These are phyloP conservation scores for Globisporangium sylvaticum DNA, from an alignment of 352 stramenopile species.

Conservation along the genomic window DNA sequence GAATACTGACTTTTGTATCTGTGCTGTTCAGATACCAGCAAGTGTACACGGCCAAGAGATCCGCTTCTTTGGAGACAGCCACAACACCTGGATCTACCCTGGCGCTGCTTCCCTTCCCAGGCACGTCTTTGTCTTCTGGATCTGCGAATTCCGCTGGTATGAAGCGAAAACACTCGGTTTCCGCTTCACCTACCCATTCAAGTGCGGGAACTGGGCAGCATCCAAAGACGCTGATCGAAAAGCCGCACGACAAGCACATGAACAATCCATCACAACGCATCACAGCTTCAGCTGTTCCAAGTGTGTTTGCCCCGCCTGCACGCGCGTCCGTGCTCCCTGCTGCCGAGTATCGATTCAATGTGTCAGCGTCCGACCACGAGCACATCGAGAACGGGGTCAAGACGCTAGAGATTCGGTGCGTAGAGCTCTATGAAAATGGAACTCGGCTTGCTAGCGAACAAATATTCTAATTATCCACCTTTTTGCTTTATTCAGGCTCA, in stretches of 20 bases:
- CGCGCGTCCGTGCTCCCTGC: constrained; percentile 20
- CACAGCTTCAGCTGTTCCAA: not conserved
- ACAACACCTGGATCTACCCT: not conserved
- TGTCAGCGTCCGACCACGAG: constrained; percentile 35
- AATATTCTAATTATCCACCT: not conserved
- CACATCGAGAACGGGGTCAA: constrained; percentile 49
- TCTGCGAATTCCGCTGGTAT: not conserved
- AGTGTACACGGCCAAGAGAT: not conserved
- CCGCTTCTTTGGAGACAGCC: not conserved
- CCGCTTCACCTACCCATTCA: not conserved
- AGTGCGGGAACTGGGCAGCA: not conserved
- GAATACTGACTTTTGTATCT: too few species aligned
- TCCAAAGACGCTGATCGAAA: constrained; percentile 11
- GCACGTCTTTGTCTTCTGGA: not conserved
- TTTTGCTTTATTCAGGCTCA: constrained; percentile 28
- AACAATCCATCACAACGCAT: constrained; percentile 8
- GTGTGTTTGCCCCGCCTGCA: not conserved
- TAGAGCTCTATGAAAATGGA: not conserved
- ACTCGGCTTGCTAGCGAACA: not conserved
- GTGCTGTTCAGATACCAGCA: not conserved
- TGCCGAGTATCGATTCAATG: constrained; percentile 56
- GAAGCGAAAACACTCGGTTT: constrained; percentile 11
- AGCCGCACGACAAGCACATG: not conserved
- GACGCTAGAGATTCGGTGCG: constrained; percentile 61
- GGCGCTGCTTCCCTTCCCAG: constrained; percentile 7